Evolutionary conservation across 2,329 filamentous ascomycete genomes (phyloP), one percentile per base, ranked within the genome.

Genomic region (Colletotrichum navitas): DNA sequence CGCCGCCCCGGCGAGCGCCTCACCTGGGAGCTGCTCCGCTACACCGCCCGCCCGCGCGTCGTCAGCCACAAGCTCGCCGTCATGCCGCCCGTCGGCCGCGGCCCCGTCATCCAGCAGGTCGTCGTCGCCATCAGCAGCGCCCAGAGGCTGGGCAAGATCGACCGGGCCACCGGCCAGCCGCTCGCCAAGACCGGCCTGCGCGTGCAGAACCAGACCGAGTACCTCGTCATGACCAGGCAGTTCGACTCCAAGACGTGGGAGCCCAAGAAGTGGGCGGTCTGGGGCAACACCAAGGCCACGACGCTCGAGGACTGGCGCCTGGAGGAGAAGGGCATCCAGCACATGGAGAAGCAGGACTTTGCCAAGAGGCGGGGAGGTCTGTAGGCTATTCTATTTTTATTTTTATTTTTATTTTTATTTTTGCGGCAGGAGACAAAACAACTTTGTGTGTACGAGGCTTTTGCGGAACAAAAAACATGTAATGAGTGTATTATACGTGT

Each of bases 231-330:
- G 56, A 88, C 89, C 76, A 77, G 85, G 36, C 68, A 80, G 39
- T 73, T 87, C 54, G 81, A 85, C 76, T 81, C 80, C 58, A 79
- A 77, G 65, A 88, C 86, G 26, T 87, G 83, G 74, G 78, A 83
- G 77, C 79, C 84, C 67, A 81, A 79, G 36, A 82, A 85, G 2
- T 94, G 92, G 92, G 85, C 83, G 77, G 79, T 93, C 62, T 92
- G 91, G 87, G 91, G 92, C 18, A 91, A 89, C 26, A 82, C 88
- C 39, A 79, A 85, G 52, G 85, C 88, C 75, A 89, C 87, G 16
- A 86, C 85, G 1, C 77, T 86, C 2, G 81, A 88, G 72, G 74
- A 69, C 6, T 85, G 81, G 73, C 45, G 75, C 36, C 41, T 76
- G 32, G 75, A 80, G 10, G 81, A 85, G 73, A 78, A 80, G 76